Evolutionary conservation across 108 stramenopile species (phyloP).

Genomic region (Fistulifera solaris): DNA sequence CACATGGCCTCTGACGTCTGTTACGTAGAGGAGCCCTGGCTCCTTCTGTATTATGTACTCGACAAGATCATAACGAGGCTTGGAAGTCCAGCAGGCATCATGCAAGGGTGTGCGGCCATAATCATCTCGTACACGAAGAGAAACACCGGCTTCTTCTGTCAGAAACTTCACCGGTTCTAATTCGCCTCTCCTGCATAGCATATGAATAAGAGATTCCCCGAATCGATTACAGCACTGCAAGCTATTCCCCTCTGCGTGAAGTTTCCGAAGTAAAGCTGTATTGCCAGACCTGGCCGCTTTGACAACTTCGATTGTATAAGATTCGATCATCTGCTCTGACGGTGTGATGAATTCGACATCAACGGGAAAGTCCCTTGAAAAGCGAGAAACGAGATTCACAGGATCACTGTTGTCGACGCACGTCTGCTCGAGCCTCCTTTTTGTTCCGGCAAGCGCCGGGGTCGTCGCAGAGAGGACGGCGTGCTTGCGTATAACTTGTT

Average conservation of each 20-base stretch:
- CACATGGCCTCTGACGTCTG: constrained; percentile 44
- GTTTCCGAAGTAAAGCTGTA: constrained; percentile 26
- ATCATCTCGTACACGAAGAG: constrained; percentile 60
- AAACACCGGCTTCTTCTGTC: constrained; percentile 49
- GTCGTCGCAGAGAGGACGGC: too few relatives aligned
- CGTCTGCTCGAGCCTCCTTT: too few relatives aligned
- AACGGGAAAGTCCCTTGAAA: too few relatives aligned
- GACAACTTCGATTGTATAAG: constrained; percentile 47
- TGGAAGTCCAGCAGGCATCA: constrained; percentile 79
- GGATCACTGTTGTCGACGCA: too few relatives aligned
- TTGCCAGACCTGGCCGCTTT: constrained; percentile 38
- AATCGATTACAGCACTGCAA: constrained; percentile 70
- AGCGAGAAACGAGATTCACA: too few relatives aligned
- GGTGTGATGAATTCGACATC: too few relatives aligned
- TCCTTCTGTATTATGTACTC: constrained; percentile 23
- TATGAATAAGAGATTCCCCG: constrained; percentile 78
- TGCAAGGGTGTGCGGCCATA: constrained; percentile 74
- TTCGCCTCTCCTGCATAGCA: constrained; percentile 77
- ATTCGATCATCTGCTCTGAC: constrained; percentile 28
- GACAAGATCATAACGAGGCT: constrained; percentile 43
- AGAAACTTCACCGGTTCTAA: constrained; percentile 43
- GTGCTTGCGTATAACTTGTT: too few relatives aligned
- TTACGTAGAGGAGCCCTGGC: constrained; percentile 32
- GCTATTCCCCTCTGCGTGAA: constrained; percentile 31
- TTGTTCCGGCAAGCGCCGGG: too few relatives aligned